Conservation (phyloP, 2,329 filamentous ascomycete genomes). For the Penicillium occitanis region DNA sequence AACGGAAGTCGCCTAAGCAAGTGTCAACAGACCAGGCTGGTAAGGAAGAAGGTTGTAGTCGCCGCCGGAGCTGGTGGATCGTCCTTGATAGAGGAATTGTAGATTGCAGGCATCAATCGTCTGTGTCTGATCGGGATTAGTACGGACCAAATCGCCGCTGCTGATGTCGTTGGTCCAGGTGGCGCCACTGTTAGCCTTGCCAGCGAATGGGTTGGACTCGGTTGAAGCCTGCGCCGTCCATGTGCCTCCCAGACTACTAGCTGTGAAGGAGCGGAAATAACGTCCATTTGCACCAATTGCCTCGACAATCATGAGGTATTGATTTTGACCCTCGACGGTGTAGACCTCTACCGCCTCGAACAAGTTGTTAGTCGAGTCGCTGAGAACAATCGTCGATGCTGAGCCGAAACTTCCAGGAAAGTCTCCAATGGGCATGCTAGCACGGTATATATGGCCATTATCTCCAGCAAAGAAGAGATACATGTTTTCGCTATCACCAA, state of each 20-base stretch:
- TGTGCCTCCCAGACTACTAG: constrained; percentile 54
- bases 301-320: constrained; percentile 70
- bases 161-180: constrained; percentile 1
- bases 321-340: constrained; percentile 54
- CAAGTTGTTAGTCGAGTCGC: constrained; percentile 54
- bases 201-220: constrained; percentile 41
- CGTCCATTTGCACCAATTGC: constrained; percentile 32
- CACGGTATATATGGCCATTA: constrained; percentile 65
- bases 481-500: constrained; percentile 62
- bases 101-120: not conserved
- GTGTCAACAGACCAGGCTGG: not conserved
- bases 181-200: not conserved
- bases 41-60: not conserved
- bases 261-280: constrained; percentile 67
- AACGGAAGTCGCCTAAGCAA: too few relatives aligned
- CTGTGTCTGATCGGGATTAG: not conserved
- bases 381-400: constrained; percentile 51
- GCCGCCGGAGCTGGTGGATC: not conserved
- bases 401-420: constrained; percentile 63
- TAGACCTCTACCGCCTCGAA: constrained; percentile 70
- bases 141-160: not conserved
- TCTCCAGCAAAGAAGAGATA: constrained; percentile 68
- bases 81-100: not conserved
- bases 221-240: constrained; percentile 60
- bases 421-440: constrained; percentile 61